These are phyloP conservation scores for Emydomyces testavorans DNA, from an alignment of 2,329 filamentous ascomycete species.

Conservation along the genomic window DNA sequence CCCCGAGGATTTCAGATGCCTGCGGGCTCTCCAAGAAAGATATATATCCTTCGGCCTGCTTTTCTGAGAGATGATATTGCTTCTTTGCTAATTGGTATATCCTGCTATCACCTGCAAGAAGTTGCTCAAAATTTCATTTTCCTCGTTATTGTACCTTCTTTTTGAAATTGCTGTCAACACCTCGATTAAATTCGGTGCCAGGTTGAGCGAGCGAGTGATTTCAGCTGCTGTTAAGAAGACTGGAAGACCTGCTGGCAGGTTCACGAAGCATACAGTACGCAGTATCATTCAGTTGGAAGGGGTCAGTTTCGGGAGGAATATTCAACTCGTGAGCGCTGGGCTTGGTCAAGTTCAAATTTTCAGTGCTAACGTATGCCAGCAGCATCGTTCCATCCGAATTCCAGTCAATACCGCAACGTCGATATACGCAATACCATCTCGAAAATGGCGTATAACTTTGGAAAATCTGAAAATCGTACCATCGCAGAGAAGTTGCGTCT, in stretches of 20 bases:
- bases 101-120: background rate
- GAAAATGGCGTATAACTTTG: background rate
- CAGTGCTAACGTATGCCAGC: background rate
- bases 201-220: no score
- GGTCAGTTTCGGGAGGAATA: background rate
- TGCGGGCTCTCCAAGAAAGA: background rate
- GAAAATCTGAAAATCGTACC: background rate
- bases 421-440: no score
- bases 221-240: background rate
- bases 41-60: background rate
- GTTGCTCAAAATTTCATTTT: no score
- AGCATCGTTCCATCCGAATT: background rate
- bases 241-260: background rate
- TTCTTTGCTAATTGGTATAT: background rate
- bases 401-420: no score
- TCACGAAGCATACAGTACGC: no score
- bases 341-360: background rate
- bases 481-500: background rate
- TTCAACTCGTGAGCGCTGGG: background rate
- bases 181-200: no score
- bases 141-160: no score
- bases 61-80: background rate
- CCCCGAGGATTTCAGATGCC: background rate
- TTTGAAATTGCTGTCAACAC: no score
- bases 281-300: background rate